phyloP scores from a whole-genome alignment of 257 asterid species.

The Primulina tabacum region DNA sequence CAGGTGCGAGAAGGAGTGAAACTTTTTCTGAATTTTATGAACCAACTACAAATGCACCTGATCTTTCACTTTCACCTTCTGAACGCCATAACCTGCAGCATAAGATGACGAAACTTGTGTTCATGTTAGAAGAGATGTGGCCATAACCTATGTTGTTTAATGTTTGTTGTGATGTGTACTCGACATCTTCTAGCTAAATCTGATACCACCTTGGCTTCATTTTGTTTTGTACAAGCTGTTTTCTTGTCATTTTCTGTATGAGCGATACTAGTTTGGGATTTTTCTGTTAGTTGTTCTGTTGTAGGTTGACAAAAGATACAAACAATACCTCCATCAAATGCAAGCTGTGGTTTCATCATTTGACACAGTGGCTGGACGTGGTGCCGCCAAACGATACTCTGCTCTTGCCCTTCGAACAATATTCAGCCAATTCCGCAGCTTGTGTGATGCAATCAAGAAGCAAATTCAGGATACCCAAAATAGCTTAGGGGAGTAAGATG shows the following conservation, averaged over 20 bases:
- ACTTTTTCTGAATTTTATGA: conserved; percentile 32
- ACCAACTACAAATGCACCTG: conserved; percentile 28
- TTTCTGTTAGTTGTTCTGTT: conserved; percentile 4
- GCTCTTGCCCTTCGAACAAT: conserved; percentile 63
- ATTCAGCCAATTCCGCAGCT: conserved; percentile 61
- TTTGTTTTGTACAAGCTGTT: neutral
- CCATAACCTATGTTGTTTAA: neutral
- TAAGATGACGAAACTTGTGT: conserved; percentile 55
- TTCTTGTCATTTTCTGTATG: neutral
- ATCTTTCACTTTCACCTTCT: conserved; percentile 50
- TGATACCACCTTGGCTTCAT: neutral
- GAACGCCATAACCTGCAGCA: conserved; percentile 52
- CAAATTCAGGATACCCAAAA: conserved; percentile 53
- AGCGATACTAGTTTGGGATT: neutral
- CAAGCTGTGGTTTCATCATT: conserved; percentile 58
- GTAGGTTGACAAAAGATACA: conserved; percentile 70
- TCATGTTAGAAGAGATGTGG: conserved; percentile 66
- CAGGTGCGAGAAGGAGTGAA: conserved; percentile 31
- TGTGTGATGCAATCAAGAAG: conserved; percentile 61
- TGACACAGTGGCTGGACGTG: conserved; percentile 56
- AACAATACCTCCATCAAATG: conserved; percentile 62
- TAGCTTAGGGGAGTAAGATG: conserved; percentile 50
- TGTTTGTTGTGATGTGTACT: neutral
- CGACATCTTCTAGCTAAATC: neutral
- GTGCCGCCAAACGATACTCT: conserved; percentile 68